A percentile compares a stretch with the other conserved stretches of the same genome.
phyloP scores from a whole-genome alignment of 2,329 filamentous ascomycete species.

The Penicillium sp. region DNA sequence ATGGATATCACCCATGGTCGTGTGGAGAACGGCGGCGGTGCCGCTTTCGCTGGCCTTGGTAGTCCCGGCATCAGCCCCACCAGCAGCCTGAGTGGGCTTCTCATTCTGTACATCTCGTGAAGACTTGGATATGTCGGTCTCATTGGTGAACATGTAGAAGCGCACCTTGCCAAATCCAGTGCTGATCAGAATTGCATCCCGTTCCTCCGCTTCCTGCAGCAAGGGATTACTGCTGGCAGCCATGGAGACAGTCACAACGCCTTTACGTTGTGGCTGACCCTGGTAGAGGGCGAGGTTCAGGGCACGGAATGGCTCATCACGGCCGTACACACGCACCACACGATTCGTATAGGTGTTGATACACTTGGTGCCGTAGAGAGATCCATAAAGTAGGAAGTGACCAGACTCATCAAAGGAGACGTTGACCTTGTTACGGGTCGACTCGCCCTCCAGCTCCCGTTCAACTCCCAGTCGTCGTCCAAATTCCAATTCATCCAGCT shows the following conservation, averaged over 20 bases:
- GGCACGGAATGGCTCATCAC: slow-evolving; percentile 83
- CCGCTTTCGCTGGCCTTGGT: slow-evolving; percentile 71
- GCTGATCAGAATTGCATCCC: slow-evolving; percentile 83
- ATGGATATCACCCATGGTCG: slow-evolving; percentile 89
- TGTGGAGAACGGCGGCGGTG: slow-evolving; percentile 82
- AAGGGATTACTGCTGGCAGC: slow-evolving; percentile 92
- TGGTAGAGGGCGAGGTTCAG: slow-evolving; percentile 88
- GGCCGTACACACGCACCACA: slow-evolving; percentile 85
- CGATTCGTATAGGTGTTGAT: slow-evolving; percentile 95
- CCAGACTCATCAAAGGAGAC: slow-evolving; percentile 95
- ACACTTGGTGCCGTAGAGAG: slow-evolving; percentile 88
- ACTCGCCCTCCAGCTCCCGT: slow-evolving; percentile 74
- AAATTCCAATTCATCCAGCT: slow-evolving; percentile 88
- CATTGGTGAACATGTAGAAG: slow-evolving; percentile 98
- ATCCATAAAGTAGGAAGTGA: slow-evolving; percentile 92
- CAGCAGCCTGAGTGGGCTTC: slow-evolving; percentile 69
- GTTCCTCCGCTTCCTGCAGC: slow-evolving; percentile 83
- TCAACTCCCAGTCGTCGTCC: slow-evolving; percentile 84
- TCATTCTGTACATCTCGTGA: slow-evolving; percentile 93
- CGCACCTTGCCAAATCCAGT: slow-evolving; percentile 85
- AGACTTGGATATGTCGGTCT: slow-evolving; percentile 77
- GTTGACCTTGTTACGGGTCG: slow-evolving; percentile 71
- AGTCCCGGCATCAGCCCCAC: slow-evolving; percentile 47
- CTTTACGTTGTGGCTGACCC: slow-evolving; percentile 92
- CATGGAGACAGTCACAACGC: slow-evolving; percentile 92